phyloP scores from a whole-genome alignment of 768 basidiomycete species.

The Erythrobasidium yunnanense region DNA sequence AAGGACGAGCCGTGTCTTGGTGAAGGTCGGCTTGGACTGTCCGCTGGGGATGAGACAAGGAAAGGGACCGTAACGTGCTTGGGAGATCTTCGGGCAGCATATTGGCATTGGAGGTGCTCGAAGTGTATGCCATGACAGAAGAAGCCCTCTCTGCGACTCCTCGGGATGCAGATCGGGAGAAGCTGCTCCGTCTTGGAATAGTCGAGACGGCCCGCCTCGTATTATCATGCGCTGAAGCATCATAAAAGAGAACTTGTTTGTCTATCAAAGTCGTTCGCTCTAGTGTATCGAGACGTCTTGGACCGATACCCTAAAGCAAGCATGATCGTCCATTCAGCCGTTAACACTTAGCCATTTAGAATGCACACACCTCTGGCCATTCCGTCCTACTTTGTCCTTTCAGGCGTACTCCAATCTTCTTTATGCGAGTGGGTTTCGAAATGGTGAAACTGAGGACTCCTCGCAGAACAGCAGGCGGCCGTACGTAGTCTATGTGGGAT shows the following conservation, averaged over 20 bases:
- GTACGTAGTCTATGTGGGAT: slow-evolving; percentile 31
- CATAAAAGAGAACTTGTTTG: slow-evolving; percentile 61
- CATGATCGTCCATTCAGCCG: neutral
- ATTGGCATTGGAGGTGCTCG: too few species aligned
- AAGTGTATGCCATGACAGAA: too few species aligned
- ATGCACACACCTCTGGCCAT: slow-evolving; percentile 59
- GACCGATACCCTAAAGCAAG: slow-evolving; percentile 51
- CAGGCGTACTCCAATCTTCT: slow-evolving; percentile 70
- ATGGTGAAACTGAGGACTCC: slow-evolving; percentile 57
- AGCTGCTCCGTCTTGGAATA: too few species aligned
- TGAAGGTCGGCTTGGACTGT: too few species aligned
- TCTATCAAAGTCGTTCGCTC: slow-evolving; percentile 69
- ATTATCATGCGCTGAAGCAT: slow-evolving; percentile 43
- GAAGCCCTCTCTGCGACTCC: too few species aligned
- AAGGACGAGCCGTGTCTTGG: too few species aligned
- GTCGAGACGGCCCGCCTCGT: slow-evolving; percentile 49
- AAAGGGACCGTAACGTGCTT: too few species aligned
- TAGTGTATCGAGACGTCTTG: slow-evolving; percentile 59
- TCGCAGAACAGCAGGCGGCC: slow-evolving; percentile 51
- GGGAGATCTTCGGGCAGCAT: too few species aligned
- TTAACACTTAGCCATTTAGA: neutral
- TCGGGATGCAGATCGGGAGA: too few species aligned
- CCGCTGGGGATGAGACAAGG: too few species aligned
- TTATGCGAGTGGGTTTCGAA: slow-evolving; percentile 69
- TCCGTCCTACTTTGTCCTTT: slow-evolving; percentile 59